These are phyloP conservation scores for Globisporangium splendens DNA, from an alignment of 352 stramenopile species.

Conservation along the genomic window DNA sequence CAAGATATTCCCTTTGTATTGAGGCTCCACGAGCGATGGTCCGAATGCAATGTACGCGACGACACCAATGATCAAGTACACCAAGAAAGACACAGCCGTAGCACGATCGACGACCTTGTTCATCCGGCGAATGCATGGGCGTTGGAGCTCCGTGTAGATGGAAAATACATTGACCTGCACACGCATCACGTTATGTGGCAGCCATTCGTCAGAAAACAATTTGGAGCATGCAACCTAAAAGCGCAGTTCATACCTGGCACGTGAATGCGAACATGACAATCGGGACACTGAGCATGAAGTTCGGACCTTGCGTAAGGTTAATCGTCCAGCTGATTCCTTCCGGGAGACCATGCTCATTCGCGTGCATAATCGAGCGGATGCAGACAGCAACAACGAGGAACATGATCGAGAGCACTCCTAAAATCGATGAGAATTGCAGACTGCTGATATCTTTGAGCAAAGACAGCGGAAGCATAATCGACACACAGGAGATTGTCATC, in stretches of 20 bases:
- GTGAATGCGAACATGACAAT: slow-evolving; percentile 90
- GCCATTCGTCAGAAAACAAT: no score
- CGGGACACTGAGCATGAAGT: slow-evolving; percentile 85
- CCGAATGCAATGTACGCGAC: slow-evolving; percentile 81
- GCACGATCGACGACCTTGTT: slow-evolving; percentile 86
- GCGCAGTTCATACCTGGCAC: slow-evolving; percentile 47
- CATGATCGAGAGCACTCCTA: slow-evolving; percentile 82
- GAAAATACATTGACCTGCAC: slow-evolving; percentile 83
- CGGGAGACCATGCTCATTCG: slow-evolving; percentile 47
- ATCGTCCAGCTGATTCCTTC: slow-evolving; percentile 73
- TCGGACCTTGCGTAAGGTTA: slow-evolving; percentile 53
- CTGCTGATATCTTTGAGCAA: slow-evolving; percentile 83
- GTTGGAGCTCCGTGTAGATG: slow-evolving; percentile 87
- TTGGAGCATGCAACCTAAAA: background rate
- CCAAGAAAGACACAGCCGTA: slow-evolving; percentile 63
- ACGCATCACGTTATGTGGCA: background rate
- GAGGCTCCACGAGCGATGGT: slow-evolving; percentile 46
- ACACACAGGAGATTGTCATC: slow-evolving; percentile 71
- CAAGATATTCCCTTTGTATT: slow-evolving; percentile 83
- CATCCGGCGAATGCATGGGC: slow-evolving; percentile 83
- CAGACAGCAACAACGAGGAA: slow-evolving; percentile 81
- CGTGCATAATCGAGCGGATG: slow-evolving; percentile 73
- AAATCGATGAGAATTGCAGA: slow-evolving; percentile 81
- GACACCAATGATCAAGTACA: slow-evolving; percentile 79
- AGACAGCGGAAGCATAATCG: slow-evolving; percentile 82